These are phyloP conservation scores for Leccinum obscurum DNA, from an alignment of 768 basidiomycete genomes.

Conservation along the genomic window DNA sequence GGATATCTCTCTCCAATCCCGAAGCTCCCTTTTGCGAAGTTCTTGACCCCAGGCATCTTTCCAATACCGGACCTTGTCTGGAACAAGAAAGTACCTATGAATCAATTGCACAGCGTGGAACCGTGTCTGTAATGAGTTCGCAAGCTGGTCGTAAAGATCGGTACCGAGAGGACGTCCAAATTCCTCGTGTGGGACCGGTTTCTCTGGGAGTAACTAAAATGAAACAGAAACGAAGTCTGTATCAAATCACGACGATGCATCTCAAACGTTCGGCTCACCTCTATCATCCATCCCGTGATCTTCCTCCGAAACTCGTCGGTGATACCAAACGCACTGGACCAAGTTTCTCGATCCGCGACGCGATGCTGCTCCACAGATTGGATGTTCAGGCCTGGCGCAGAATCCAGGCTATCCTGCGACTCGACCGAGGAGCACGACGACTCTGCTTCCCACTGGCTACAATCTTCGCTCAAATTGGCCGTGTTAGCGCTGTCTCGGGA, in stretches of 20 bases:
- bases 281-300: slow-evolving; percentile 47
- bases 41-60: slow-evolving; percentile 2
- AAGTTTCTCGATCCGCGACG: slow-evolving; percentile 5
- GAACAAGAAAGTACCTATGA: slow-evolving; percentile 51
- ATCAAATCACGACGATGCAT: background rate
- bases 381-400: background rate
- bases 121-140: slow-evolving; percentile 54
- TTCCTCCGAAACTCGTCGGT: slow-evolving; percentile 34
- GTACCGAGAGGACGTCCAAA: background rate
- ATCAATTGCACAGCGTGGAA: slow-evolving; percentile 68
- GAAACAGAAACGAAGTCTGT: background rate
- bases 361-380: background rate
- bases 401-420: slow-evolving; percentile 21
- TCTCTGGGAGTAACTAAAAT: slow-evolving; percentile 12
- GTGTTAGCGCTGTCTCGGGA: slow-evolving; percentile 13
- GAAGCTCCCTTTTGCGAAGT: background rate
- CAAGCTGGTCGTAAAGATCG: slow-evolving; percentile 52
- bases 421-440: slow-evolving; percentile 14
- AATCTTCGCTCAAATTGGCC: slow-evolving; percentile 13
- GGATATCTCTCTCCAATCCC: background rate
- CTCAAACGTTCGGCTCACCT: slow-evolving; percentile 29
- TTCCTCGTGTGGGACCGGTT: background rate
- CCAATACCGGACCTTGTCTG: slow-evolving; percentile 24
- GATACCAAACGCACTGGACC: slow-evolving; percentile 32
- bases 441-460: slow-evolving; percentile 19